Evolutionary conservation across 2,329 filamentous ascomycete species (phyloP).

Genomic region (Lecanoromycetidae sp.): DNA sequence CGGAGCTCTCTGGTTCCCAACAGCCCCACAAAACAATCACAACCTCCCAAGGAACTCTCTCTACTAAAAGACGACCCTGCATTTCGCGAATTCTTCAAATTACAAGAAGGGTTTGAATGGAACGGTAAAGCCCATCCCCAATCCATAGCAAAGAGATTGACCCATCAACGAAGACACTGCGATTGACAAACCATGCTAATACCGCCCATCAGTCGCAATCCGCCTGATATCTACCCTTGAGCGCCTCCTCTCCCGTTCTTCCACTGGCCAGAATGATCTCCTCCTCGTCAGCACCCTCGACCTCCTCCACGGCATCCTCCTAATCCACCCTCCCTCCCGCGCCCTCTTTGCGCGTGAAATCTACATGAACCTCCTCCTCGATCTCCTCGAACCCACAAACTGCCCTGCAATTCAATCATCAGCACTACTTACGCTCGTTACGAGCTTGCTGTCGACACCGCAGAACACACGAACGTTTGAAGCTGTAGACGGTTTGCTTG

Average conservation of each 20-base stretch:
- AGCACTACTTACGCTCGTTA: conserved; percentile 79
- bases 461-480: conserved; percentile 88
- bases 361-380: conserved; percentile 92
- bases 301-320: conserved; percentile 72
- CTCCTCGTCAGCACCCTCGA: conserved; percentile 60
- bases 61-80: conserved; percentile 72
- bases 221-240: conserved; percentile 77
- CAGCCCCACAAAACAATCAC: conserved; percentile 28
- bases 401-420: conserved; percentile 85
- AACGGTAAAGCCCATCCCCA: conserved; percentile 47
- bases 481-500: conserved; percentile 77
- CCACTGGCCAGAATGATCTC: conserved; percentile 14
- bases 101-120: conserved; percentile 97
- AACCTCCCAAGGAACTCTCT: conserved; percentile 48
- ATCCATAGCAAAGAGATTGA: too few relatives aligned
- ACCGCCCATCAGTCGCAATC: conserved; percentile 50
- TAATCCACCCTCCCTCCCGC: conserved; percentile 84
- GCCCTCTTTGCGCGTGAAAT: conserved; percentile 76
- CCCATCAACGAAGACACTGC: not conserved
- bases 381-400: conserved; percentile 85
- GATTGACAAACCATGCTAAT: not conserved
- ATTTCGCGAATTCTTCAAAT: conserved; percentile 88
- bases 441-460: conserved; percentile 73
- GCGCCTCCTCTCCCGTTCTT: conserved; percentile 46
- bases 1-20: conserved; percentile 32